Base-by-base conservation (phyloP, 805 yeast species). In the Scheffersomyces spartinae region DNA sequence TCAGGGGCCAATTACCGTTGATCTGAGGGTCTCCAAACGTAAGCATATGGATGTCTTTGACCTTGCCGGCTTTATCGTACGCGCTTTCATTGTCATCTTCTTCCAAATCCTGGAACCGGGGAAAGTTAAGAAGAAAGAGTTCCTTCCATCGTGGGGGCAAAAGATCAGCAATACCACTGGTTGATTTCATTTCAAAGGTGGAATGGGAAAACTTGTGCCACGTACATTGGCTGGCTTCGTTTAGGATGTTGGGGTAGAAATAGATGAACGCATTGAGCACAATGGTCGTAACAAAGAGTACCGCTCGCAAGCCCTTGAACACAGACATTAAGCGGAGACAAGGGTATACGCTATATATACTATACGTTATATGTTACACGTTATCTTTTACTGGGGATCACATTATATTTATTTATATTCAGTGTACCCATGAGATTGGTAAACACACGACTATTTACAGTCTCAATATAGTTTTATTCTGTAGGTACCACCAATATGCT, bases 11-110 rank as follows among this genome's bases (percentile, higher is more conserved):
- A 38, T 75, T 71, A 2, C 98, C 98, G 34, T 88, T 81, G 49
- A 91, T 86, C 55, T 91, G 98, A 0, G 98, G 98, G 44, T 91
- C 98, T 5, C 97, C 98, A 49, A 85, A 76, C 5, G 94, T 79
- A 35, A 86, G 49, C 51, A 91, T 51, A 34, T 71, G 71, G 26
- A 86, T 66, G 37, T 68, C 73, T 7, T 59, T 45, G 4, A 61
- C 54, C 2, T 26, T 15, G n/a, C 35, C 36, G 17, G 26, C 17
- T 8, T 30, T 32, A 21, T 35, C 25, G 4, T 32, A 30, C 6
- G 25, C 11, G 5, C 32, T 22, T 4, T 18, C 13, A 10, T 23
- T 10, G 10, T 11, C 9, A 26, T 30, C 29, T 13, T 23, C 28
- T 17, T 11, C 12, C 33, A 20, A 15, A 17, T 9, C n/a, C 13